Conservation (phyloP, 164 flowering plant species). For the Protea cynaroides region DNA sequence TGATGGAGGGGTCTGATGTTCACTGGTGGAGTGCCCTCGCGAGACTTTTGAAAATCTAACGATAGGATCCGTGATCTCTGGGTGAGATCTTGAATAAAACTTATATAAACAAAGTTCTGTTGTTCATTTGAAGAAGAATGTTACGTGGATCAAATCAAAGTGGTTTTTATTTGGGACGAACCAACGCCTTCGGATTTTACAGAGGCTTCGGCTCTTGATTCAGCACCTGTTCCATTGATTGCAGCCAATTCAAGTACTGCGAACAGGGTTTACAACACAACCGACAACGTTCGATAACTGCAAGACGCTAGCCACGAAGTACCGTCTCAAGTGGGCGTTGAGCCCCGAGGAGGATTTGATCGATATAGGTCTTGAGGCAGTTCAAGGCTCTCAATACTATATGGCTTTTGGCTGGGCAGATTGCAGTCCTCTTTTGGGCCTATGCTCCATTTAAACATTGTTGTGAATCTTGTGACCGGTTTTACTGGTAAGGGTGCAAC, state of each 20-base stretch:
- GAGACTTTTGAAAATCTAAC: constrained; percentile 60
- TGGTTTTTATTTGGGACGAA: constrained; percentile 74
- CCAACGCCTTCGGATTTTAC: constrained; percentile 63
- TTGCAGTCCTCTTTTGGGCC: constrained; percentile 28
- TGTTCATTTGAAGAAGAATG: constrained; percentile 49
- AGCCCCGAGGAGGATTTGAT: constrained; percentile 32
- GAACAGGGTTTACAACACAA: constrained; percentile 19
- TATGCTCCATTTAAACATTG: constrained; percentile 78
- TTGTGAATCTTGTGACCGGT: constrained; percentile 71
- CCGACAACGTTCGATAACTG: constrained; percentile 91
- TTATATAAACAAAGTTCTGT: constrained; percentile 52
- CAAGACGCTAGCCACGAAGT: constrained; percentile 46
- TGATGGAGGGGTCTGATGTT: constrained; percentile 77
- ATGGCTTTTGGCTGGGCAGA: constrained; percentile 96
- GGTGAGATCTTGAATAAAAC: constrained; percentile 53
- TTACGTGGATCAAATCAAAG: constrained; percentile 62
- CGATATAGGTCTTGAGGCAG: constrained; percentile 88
- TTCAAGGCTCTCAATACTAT: constrained; percentile 44
- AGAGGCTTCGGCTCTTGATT: constrained; percentile 6
- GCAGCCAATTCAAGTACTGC: background rate
- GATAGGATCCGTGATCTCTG: constrained; percentile 61
- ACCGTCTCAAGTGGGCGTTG: constrained; percentile 76
- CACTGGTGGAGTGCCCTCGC: constrained; percentile 81
- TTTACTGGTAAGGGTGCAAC: no score
- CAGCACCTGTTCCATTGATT: constrained; percentile 26